Percentiles rank a stretch among this genome's conserved stretches.
These are phyloP conservation scores for Boletellus deceptivus DNA, from an alignment of 1,284 basidiomycete genomes.

Conservation along the genomic window DNA sequence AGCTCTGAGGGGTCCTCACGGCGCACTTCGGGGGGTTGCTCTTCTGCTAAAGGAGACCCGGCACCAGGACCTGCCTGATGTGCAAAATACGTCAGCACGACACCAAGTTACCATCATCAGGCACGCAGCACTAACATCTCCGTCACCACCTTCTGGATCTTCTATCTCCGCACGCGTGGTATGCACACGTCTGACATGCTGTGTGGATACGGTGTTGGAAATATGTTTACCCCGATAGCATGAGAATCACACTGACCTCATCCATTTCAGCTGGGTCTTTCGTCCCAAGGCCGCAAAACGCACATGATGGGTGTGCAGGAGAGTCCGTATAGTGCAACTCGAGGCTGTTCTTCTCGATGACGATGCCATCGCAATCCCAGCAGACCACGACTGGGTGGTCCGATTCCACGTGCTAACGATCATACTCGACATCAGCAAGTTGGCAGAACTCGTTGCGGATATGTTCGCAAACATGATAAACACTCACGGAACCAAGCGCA, in stretches of 20 bases:
- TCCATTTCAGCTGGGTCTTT: conserved; percentile 16
- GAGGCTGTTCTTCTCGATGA: conserved; percentile 22
- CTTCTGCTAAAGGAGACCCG: background rate
- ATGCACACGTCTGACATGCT: conserved; percentile 26
- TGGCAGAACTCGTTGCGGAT: background rate
- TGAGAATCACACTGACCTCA: conserved; percentile 17
- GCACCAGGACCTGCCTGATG: conserved; percentile 3
- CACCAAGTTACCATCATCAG: background rate
- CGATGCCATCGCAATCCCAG: conserved; percentile 30
- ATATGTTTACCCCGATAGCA: background rate
- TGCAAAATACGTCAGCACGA: conserved; percentile 7
- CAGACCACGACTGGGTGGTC: conserved; percentile 29
- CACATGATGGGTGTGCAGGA: conserved; percentile 25
- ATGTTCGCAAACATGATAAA: background rate
- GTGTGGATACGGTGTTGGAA: conserved; percentile 5
- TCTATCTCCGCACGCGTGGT: conserved; percentile 5
- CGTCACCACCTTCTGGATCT: background rate
- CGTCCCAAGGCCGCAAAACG: conserved; percentile 20
- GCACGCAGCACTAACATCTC: conserved; percentile 8
- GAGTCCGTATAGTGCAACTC: conserved; percentile 28
- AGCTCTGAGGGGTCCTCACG: background rate
- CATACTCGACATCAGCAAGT: background rate
- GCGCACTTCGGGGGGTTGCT: background rate
- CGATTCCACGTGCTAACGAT: conserved; percentile 20
- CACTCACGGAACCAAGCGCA: conserved; percentile 25